These are phyloP conservation scores for Adansonia gregorii DNA, from an alignment of 441 rosid species.

Conservation along the genomic window DNA sequence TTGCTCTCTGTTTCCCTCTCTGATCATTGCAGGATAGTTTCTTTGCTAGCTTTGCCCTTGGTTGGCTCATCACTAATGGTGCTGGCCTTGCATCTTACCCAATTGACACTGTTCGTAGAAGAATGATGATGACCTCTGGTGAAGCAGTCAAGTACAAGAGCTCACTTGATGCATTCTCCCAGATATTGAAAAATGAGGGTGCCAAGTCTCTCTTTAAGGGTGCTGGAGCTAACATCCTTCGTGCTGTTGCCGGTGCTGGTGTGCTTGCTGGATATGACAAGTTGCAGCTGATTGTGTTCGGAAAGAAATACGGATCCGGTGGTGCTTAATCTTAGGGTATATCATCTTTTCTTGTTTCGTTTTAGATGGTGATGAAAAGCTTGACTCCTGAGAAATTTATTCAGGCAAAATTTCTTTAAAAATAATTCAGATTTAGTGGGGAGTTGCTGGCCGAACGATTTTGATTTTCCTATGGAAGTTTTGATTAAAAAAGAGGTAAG, in stretches of 20 bases:
- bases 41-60: conserved; percentile 67
- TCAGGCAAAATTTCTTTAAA: conserved; percentile 36
- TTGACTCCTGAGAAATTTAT: conserved; percentile 28
- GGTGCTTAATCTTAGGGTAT: conserved; percentile 42
- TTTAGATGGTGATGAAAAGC: conserved; percentile 50
- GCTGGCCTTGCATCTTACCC: conserved; percentile 74
- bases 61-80: conserved; percentile 69
- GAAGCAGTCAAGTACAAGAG: conserved; percentile 69
- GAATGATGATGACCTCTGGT: conserved; percentile 73
- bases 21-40: conserved; percentile 60
- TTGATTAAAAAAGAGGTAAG: conserved; percentile 27
- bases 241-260: conserved; percentile 72
- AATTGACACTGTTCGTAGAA: conserved; percentile 64
- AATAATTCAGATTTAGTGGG: conserved; percentile 38
- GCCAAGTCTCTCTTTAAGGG: conserved; percentile 66
- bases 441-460: conserved; percentile 36
- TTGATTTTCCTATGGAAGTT: conserved; percentile 39
- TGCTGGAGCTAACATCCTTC: conserved; percentile 69
- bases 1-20: conserved; percentile 15
- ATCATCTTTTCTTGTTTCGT: conserved; percentile 17
- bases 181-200: conserved; percentile 65
- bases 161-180: conserved; percentile 53
- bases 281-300: conserved; percentile 59
- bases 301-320: conserved; percentile 63
- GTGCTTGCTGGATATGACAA: conserved; percentile 69